phyloP scores from a whole-genome alignment of 495 filamentous ascomycete species.

The Articulospora tetracladia region DNA sequence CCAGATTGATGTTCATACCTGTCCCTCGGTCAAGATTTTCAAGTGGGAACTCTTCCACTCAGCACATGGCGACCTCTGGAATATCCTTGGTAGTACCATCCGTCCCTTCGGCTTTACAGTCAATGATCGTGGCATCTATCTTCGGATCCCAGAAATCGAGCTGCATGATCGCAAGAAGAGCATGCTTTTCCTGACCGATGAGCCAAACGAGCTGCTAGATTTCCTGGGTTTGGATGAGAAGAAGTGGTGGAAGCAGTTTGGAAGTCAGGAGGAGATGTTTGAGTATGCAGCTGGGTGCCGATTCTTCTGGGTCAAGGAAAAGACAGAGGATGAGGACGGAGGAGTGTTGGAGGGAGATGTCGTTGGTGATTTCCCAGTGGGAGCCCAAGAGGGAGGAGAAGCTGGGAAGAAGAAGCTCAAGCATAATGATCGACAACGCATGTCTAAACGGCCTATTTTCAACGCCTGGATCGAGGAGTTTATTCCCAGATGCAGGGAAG shows the following conservation, averaged over 20 bases:
- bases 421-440: constrained; percentile 44
- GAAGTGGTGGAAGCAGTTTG: constrained; percentile 42
- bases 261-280: constrained; percentile 48
- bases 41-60: constrained; percentile 60
- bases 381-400: constrained; percentile 28
- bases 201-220: constrained; percentile 46
- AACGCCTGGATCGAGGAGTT: constrained; percentile 50
- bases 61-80: constrained; percentile 64
- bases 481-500: constrained; percentile 31
- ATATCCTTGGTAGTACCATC: constrained; percentile 57
- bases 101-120: constrained; percentile 58
- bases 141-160: constrained; percentile 63
- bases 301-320: constrained; percentile 44
- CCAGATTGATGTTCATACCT: constrained; percentile 63
- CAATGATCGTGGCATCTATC: constrained; percentile 52
- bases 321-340: not conserved
- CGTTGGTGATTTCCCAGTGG: not conserved
- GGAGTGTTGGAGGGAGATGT: constrained; percentile 17
- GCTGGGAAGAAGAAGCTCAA: constrained; percentile 38
- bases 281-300: constrained; percentile 47
- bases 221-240: constrained; percentile 54
- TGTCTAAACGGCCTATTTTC: constrained; percentile 43
- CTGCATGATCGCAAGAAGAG: constrained; percentile 45
- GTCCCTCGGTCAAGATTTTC: constrained; percentile 33
- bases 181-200: constrained; percentile 50